These are phyloP conservation scores for Fraxinus nigra DNA, from an alignment of 305 asterid genomes.

Conservation along the genomic window DNA sequence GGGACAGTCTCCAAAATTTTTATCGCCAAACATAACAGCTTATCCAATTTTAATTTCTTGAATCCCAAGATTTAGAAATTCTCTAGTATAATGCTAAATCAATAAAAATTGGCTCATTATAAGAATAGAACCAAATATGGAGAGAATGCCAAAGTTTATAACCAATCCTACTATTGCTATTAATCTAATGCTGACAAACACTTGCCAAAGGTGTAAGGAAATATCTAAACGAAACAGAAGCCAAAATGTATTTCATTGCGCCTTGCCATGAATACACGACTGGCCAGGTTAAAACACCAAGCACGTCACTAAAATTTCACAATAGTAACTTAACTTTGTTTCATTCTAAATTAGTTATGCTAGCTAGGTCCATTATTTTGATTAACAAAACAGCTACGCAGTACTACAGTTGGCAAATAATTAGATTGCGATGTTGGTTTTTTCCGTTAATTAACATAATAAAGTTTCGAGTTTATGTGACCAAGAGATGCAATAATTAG, in stretches of 20 bases:
- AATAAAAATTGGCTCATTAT: neutral
- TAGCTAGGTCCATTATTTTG: too few species aligned
- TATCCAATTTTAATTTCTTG: constrained; percentile 11
- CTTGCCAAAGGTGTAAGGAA: neutral
- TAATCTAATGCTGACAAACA: too few species aligned
- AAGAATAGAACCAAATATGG: neutral
- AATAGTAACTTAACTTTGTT: too few species aligned
- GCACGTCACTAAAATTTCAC: too few species aligned
- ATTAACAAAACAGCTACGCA: too few species aligned
- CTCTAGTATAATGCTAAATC: neutral
- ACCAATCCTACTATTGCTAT: too few species aligned
- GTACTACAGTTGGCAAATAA: neutral
- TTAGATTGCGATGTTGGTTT: neutral
- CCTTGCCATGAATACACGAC: too few species aligned
- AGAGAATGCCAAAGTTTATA: neutral
- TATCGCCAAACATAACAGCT: neutral
- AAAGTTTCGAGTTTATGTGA: neutral
- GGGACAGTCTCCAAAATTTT: neutral
- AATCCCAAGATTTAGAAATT: constrained; percentile 10
- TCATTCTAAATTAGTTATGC: too few species aligned
- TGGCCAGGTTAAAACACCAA: too few species aligned
- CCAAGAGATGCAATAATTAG: too few species aligned
- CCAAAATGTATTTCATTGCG: neutral
- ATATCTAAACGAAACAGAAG: neutral
- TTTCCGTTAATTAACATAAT: neutral